phyloP scores from a whole-genome alignment of 2,329 filamentous ascomycete species.

The Chrysoporthe austroafricana region DNA sequence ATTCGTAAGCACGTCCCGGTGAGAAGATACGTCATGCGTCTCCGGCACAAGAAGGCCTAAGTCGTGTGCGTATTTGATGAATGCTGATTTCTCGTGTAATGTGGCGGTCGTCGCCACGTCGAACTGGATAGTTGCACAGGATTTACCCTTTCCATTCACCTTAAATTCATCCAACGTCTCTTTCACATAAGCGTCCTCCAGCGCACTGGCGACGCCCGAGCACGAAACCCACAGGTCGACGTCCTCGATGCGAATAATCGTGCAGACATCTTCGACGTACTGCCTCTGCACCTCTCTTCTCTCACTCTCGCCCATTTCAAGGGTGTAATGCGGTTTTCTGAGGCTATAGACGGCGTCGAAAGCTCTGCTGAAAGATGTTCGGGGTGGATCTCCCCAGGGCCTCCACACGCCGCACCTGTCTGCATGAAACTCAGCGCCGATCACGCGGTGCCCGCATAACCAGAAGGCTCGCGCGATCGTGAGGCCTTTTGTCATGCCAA shows the following conservation, averaged over 20 bases:
- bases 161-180: conserved; percentile 63
- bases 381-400: conserved; percentile 1
- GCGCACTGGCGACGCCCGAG: conserved; percentile 67
- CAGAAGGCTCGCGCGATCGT: conserved; percentile 68
- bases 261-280: conserved; percentile 14
- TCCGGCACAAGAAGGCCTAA: conserved; percentile 59
- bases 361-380: conserved; percentile 57
- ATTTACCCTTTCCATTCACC: conserved; percentile 42
- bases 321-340: conserved; percentile 41
- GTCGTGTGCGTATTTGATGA: conserved; percentile 60
- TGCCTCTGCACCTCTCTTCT: conserved; percentile 56
- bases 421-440: conserved; percentile 68
- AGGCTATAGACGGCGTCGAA: conserved; percentile 58
- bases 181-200: conserved; percentile 69
- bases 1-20: conserved; percentile 55
- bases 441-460: conserved; percentile 67
- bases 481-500: conserved; percentile 74
- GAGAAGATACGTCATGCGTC: conserved; percentile 56
- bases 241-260: conserved; percentile 59
- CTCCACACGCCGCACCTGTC: conserved; percentile 49
- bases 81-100: conserved; percentile 68
- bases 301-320: conserved; percentile 49
- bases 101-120: conserved; percentile 56
- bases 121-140: conserved; percentile 63
- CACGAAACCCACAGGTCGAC: conserved; percentile 76